These are phyloP conservation scores for Tetraselmis striata DNA, from an alignment of 139 green algal genomes.

Conservation along the genomic window DNA sequence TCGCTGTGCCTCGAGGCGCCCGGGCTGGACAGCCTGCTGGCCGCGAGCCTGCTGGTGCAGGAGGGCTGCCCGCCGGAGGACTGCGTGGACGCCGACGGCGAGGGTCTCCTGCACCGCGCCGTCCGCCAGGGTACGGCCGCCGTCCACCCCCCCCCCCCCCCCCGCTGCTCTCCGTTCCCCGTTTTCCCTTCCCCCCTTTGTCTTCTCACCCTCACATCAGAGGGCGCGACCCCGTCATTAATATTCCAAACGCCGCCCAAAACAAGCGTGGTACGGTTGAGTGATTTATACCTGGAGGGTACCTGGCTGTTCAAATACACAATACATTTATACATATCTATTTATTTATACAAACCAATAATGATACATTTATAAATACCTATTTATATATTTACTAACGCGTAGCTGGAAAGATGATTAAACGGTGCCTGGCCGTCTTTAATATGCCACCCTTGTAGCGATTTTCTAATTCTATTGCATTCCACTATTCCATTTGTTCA, in stretches of 20 bases:
- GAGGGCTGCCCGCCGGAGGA: neutral
- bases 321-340: neutral
- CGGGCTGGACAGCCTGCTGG: slow-evolving; percentile 3
- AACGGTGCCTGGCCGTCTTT: too few relatives aligned
- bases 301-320: too few relatives aligned
- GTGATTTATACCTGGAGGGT: too few relatives aligned
- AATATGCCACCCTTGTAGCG: too few relatives aligned
- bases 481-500: neutral
- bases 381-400: too few relatives aligned
- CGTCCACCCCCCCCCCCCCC: neutral
- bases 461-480: neutral
- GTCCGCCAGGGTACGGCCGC: slow-evolving; percentile 11
- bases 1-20: slow-evolving; percentile 8
- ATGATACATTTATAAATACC: neutral
- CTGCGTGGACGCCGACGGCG: slow-evolving; percentile 7
- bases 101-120: slow-evolving; percentile 20
- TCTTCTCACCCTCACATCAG: too few relatives aligned
- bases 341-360: neutral
- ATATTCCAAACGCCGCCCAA: too few relatives aligned
- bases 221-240: neutral
- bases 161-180: neutral
- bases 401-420: too few relatives aligned
- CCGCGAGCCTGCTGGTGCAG: slow-evolving; percentile 10
- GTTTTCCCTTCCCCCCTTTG: neutral
- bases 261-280: too few relatives aligned